Percentiles rank a stretch among this genome's conserved stretches.
These are phyloP conservation scores for Trypanosoma caninum DNA, from an alignment of 208 protist genomes.

Conservation along the genomic window DNA sequence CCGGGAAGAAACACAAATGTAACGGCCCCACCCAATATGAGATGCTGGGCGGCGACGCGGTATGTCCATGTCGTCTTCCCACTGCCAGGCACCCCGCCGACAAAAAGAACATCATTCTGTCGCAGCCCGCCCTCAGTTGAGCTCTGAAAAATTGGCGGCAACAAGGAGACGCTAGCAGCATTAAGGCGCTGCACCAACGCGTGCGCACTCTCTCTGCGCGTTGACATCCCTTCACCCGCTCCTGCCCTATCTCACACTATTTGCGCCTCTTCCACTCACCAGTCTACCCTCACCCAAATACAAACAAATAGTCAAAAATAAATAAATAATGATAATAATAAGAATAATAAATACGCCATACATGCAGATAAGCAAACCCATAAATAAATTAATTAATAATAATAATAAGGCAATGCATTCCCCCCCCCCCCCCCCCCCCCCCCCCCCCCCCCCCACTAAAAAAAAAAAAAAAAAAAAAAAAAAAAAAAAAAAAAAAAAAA, in stretches of 20 bases:
- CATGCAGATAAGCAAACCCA: neutral
- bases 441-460: neutral
- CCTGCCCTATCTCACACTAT: neutral
- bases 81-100: constrained; percentile 12
- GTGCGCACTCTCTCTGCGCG: constrained; percentile 39
- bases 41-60: constrained; percentile 40
- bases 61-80: constrained; percentile 33
- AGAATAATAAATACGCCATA: neutral
- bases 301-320: neutral
- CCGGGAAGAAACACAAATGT: constrained; percentile 43
- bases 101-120: constrained; percentile 29
- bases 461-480: constrained; percentile 6
- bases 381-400: neutral
- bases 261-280: neutral
- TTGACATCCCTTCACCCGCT: neutral
- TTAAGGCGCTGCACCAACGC: constrained; percentile 45
- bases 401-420: neutral
- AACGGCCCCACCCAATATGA: constrained; percentile 42
- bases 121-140: constrained; percentile 23
- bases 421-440: no score
- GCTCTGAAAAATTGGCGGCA: constrained; percentile 31
- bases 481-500: neutral
- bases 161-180: constrained; percentile 41
- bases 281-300: neutral
- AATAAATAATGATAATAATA: neutral